Evolutionary conservation across 305 asterid species (phyloP), one percentile per base, ranked within the genome.

Genomic region (Solanum hybrid): DNA sequence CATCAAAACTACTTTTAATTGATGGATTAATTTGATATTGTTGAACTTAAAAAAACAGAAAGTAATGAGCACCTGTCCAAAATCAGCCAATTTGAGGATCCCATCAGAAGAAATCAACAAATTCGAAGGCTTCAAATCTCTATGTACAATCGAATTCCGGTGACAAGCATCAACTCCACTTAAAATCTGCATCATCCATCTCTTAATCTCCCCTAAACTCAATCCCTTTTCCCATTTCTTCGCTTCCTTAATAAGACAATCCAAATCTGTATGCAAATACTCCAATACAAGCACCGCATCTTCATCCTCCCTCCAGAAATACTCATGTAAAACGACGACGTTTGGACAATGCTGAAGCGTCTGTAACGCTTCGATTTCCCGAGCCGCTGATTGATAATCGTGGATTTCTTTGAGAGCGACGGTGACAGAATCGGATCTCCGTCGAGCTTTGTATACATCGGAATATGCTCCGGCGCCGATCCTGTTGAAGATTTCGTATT

Each of bases 391-490:
- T 64, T 96, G 98, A 94, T 95, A 95, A 87, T 96, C 99, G 92
- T 97, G 99, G 37, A 97, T 92, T 88, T 97, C 99, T 79, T 97
- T 97, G 56, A 97, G 95, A 32, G 98, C 99, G 60, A 97, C 98
- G 84, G 88, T 92, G 46, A 94, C 87, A 22, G 96, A 94, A 89
- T 96, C 99, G 90, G 97, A 93, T 88, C 92, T 94, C 88, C 99
- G 98, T 34, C 94, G 94, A 81, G 95, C 99, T 77, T 89, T 93
- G 93, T 97, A 96, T 29, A 97, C 98, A 92, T 97, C 99, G 85
- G 99, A 95, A 91, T 97, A 97, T 1, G 99, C 99, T 79, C 99
- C 99, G 78, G 98, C 94, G 10, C 99, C 99, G 85, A 97, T 94
- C 80, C 95, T 95, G 91, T 95, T 95, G 3, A 91, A 89, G 90